Evolutionary conservation across 2,329 filamentous ascomycete genomes (phyloP).

Genomic region (Penicillium sp.): DNA sequence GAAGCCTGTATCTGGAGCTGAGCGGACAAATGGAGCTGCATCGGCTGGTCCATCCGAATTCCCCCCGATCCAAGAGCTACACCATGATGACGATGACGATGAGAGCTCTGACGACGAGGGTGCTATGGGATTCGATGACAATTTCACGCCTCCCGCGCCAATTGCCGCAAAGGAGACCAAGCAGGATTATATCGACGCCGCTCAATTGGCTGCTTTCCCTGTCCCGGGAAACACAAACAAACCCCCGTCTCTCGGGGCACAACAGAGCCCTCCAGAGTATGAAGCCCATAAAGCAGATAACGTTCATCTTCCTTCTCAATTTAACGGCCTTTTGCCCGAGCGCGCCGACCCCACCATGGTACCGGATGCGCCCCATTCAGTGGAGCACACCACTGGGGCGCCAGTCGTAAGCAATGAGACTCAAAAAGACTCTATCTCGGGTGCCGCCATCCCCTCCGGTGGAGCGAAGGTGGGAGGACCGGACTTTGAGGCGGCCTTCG

Average conservation of each 20-base stretch:
- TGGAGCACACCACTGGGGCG: conserved; percentile 36
- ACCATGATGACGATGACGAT: conserved; percentile 80
- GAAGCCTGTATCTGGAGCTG: conserved; percentile 49
- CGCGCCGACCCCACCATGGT: conserved; percentile 40
- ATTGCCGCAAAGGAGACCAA: conserved; percentile 28
- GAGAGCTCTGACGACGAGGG: conserved; percentile 69
- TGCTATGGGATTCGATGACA: conserved; percentile 75
- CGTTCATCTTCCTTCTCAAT: conserved; percentile 37
- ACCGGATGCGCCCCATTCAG: conserved; percentile 40
- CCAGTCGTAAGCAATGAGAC: conserved; percentile 39
- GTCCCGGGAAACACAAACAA: conserved; percentile 39
- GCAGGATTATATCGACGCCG: conserved; percentile 37
- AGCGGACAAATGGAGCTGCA: conserved; percentile 32
- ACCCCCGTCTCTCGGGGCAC: conserved; percentile 54
- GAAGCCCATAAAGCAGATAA: conserved; percentile 27
- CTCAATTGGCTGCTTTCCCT: conserved; percentile 40
- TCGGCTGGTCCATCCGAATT: conserved; percentile 63
- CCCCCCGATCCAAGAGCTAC: conserved; percentile 86
- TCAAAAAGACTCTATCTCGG: conserved; percentile 19
- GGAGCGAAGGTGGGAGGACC: conserved; percentile 35
- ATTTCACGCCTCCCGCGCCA: conserved; percentile 70
- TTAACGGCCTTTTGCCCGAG: conserved; percentile 40
- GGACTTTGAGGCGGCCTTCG: conserved; percentile 50
- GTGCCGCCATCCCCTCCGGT: conserved; percentile 17
- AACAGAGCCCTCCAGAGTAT: conserved; percentile 55